Evolutionary conservation across 495 filamentous ascomycete genomes (phyloP), one percentile per base, ranked within the genome.

Genomic region (Xylaria castorea): DNA sequence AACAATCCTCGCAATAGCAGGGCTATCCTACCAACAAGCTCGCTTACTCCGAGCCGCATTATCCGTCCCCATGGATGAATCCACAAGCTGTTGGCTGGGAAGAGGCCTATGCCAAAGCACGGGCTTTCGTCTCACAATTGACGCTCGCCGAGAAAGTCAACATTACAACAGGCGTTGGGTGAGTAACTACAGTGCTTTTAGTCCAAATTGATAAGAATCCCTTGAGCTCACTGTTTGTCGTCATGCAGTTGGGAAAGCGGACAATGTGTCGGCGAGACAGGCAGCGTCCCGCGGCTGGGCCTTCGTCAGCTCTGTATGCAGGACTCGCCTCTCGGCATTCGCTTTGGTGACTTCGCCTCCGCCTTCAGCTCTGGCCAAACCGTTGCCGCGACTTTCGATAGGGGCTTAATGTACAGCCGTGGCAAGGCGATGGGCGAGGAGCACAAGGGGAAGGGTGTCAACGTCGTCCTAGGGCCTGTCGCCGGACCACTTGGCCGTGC

Each of bases 81-180:
- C 85, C 87, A 63, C 87, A 90, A 38, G 87, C 90, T 8, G 89
- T 87, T 57, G 91, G 90, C 44, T 97, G 94, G 94, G 85, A 88
- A 50, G 90, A 91, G 5, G 93, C 94, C 14, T 94, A 97, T 78
- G 81, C 79, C 44, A 91, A 93, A 75, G 94, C 94, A 6, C 88
- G 88, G 72, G 87, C 84, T 0, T 95, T 97, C 72, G 94, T 97
- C 48, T 91, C 90, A 8, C 89, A 93, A 81, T 83, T 97, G 79
- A 97, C 94, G 0, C 82, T 97, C 70, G 82, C 91, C 14, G 94
- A 97, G 84, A 97, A 97, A 85, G 92, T 97, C 79, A 98, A 98
- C 76, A 76, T 98, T 71, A 97, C 94, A 1, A 97, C 93, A 12
- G 94, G 94, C 80, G 86, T 91, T 73, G 94, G 94, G 85, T 93